Conservation (phyloP, 2,329 filamentous ascomycete species). For the Hirsutella thompsonii region DNA sequence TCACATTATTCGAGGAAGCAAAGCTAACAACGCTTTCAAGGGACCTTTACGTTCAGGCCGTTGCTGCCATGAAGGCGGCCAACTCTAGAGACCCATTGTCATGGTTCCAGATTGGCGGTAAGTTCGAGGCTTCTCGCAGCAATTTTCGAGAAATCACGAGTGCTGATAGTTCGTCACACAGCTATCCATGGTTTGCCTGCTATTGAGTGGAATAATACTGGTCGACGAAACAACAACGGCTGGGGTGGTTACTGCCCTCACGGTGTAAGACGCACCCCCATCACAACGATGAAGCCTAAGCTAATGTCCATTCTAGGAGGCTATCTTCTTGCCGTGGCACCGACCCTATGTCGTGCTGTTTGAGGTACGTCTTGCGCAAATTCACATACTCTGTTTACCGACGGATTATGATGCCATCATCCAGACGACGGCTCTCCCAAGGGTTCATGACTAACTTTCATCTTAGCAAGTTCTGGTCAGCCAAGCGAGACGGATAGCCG, state of each 20-base stretch:
- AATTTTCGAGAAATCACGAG: too few relatives aligned
- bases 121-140: background rate
- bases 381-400: too few relatives aligned
- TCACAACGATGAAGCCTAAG: background rate
- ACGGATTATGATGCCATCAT: too few relatives aligned
- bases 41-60: slow-evolving; percentile 36
- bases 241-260: slow-evolving; percentile 35
- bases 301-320: slow-evolving; percentile 22
- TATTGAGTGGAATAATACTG: slow-evolving; percentile 27
- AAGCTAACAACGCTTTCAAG: slow-evolving; percentile 10
- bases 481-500: slow-evolving; percentile 32
- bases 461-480: slow-evolving; percentile 34
- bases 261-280: slow-evolving; percentile 19
- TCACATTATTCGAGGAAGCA: background rate
- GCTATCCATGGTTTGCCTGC: slow-evolving; percentile 29
- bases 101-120: slow-evolving; percentile 37
- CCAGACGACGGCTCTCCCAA: too few relatives aligned
- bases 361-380: slow-evolving; percentile 36
- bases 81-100: slow-evolving; percentile 29
- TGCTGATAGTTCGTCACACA: too few relatives aligned
- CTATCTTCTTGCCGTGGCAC: slow-evolving; percentile 42
- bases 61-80: slow-evolving; percentile 27
- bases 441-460: background rate
- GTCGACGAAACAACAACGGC: slow-evolving; percentile 12
- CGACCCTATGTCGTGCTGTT: slow-evolving; percentile 40